A percentile compares a stretch with the other conserved stretches of the same genome.
Conservation (phyloP, 768 basidiomycete species). For the Albatrellus ellisii region DNA sequence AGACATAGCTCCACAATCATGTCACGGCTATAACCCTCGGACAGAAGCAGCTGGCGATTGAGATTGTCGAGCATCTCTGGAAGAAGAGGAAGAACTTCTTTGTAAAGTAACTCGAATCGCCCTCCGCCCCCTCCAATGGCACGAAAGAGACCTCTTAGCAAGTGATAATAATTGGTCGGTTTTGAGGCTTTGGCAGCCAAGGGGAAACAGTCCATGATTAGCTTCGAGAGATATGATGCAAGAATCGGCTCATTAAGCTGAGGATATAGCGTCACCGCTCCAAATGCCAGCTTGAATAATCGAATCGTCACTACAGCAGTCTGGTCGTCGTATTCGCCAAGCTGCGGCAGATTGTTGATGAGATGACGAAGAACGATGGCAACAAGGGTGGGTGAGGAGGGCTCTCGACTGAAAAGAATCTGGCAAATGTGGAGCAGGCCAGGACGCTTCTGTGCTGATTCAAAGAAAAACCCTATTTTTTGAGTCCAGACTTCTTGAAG, state of each 20-base stretch:
- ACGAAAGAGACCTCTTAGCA: slow-evolving; percentile 85
- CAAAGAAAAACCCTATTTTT: slow-evolving; percentile 85
- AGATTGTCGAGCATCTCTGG: slow-evolving; percentile 96
- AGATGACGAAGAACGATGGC: slow-evolving; percentile 84
- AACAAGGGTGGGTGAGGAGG: slow-evolving; percentile 67
- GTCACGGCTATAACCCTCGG: slow-evolving; percentile 73
- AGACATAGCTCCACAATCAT: slow-evolving; percentile 95
- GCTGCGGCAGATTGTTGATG: slow-evolving; percentile 62
- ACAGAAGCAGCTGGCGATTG: slow-evolving; percentile 78
- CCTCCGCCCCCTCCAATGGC: slow-evolving; percentile 88
- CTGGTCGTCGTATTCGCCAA: slow-evolving; percentile 78
- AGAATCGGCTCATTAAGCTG: slow-evolving; percentile 78
- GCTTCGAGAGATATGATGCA: slow-evolving; percentile 82
- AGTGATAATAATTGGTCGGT: slow-evolving; percentile 85
- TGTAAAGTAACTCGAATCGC: slow-evolving; percentile 87
- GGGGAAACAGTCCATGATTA: slow-evolving; percentile 95
- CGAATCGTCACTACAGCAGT: slow-evolving; percentile 78
- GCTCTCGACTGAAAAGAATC: slow-evolving; percentile 64
- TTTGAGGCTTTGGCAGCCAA: slow-evolving; percentile 85
- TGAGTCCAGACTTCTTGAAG: slow-evolving; percentile 96
- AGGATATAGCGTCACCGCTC: slow-evolving; percentile 67
- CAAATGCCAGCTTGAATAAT: slow-evolving; percentile 92
- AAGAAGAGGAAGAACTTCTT: slow-evolving; percentile 88
- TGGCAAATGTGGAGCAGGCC: slow-evolving; percentile 78
- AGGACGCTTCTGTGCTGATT: slow-evolving; percentile 62